Percentiles rank a stretch among this genome's conserved stretches.
Evolutionary conservation across 805 yeast species (phyloP).

Genomic region (Wickerhamomyces bisporus): DNA sequence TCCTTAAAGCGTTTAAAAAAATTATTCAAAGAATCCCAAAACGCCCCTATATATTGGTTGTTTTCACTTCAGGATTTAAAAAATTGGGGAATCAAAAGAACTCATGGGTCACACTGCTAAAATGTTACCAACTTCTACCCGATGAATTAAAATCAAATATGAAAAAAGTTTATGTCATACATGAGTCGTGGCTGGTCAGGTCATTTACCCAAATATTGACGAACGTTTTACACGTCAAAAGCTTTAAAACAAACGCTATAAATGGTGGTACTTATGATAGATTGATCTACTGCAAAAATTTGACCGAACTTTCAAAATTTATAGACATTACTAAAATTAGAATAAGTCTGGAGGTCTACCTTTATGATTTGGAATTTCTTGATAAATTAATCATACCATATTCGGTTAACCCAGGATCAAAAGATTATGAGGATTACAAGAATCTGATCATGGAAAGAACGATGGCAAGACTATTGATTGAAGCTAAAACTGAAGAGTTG

Average conservation of each 20-base stretch:
- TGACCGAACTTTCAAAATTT: constrained; percentile 27
- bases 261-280: constrained; percentile 14
- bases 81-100: constrained; percentile 32
- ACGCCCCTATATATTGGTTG: constrained; percentile 58
- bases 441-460: constrained; percentile 43
- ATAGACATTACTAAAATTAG: constrained; percentile 75
- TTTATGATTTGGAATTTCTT: constrained; percentile 54
- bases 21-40: constrained; percentile 55
- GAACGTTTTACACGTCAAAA: constrained; percentile 52
- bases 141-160: constrained; percentile 48
- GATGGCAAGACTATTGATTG: constrained; percentile 40
- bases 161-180: constrained; percentile 69
- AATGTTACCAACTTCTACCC: constrained; percentile 53
- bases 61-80: constrained; percentile 80
- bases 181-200: constrained; percentile 85
- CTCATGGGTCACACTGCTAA: constrained; percentile 70
- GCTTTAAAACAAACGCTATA: constrained; percentile 25
- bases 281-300: constrained; percentile 30
- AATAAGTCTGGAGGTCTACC: constrained; percentile 69
- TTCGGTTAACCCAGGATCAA: constrained; percentile 25
- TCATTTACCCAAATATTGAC: constrained; percentile 68
- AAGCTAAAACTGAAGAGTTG: constrained; percentile 35
- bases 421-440: constrained; percentile 31
- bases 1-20: constrained; percentile 51
- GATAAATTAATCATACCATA: constrained; percentile 45